Conservation (phyloP, 2,329 filamentous ascomycete species). For the Monilinia aucupariae region DNA sequence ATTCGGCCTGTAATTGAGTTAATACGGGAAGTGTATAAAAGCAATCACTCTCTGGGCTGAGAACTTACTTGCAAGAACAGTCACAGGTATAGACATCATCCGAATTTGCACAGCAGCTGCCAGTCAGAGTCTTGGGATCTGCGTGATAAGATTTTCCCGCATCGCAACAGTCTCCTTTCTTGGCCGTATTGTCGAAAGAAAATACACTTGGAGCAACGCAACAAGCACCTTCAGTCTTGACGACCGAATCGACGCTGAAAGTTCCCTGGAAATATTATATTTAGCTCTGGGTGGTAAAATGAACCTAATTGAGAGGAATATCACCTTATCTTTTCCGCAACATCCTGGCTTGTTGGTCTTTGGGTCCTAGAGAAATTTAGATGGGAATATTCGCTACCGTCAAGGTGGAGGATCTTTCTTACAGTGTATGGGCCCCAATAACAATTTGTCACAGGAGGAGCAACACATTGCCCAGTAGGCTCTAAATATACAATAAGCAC, state of each 20-base stretch:
- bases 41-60: too few species aligned
- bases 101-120: constrained; percentile 1
- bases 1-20: background rate
- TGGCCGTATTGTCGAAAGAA: background rate
- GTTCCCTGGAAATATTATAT: background rate
- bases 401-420: background rate
- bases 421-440: constrained; percentile 10
- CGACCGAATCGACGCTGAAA: background rate
- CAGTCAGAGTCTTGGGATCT: background rate
- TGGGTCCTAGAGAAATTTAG: background rate
- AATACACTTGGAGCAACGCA: constrained; percentile 4
- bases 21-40: background rate
- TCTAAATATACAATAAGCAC: background rate
- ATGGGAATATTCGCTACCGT: background rate
- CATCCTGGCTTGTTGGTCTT: background rate
- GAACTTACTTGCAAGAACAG: constrained; percentile 12
- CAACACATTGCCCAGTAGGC: constrained; percentile 4
- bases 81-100: constrained; percentile 11
- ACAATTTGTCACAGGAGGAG: constrained; percentile 2
- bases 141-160: background rate
- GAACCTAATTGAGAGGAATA: background rate
- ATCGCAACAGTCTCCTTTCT: background rate
- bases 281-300: background rate
- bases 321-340: constrained; percentile 4
- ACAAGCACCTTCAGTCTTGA: constrained; percentile 2